A percentile compares a stretch with the other conserved stretches of the same genome.
Conservation (phyloP, 2,329 filamentous ascomycete genomes). For the Nannizziopsis arthrosporioides region DNA sequence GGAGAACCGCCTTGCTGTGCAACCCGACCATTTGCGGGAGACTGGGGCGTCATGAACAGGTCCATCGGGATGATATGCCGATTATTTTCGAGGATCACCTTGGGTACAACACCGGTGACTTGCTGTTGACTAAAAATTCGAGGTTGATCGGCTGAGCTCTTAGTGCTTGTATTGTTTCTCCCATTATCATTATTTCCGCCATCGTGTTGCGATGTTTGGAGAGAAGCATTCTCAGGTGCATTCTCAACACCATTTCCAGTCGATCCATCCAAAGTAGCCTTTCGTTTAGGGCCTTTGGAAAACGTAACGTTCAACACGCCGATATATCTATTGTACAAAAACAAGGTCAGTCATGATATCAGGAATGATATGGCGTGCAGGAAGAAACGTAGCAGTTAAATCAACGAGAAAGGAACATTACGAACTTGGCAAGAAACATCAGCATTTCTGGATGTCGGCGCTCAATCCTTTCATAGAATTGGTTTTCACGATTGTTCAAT, state of each 20-base stretch:
- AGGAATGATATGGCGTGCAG: not conserved
- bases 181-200: not conserved
- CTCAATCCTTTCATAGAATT: slow-evolving; percentile 96
- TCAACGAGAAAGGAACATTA: slow-evolving; percentile 29
- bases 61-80: slow-evolving; percentile 82
- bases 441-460: slow-evolving; percentile 78
- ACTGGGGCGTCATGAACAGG: slow-evolving; percentile 54
- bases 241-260: slow-evolving; percentile 3
- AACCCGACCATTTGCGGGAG: slow-evolving; percentile 1
- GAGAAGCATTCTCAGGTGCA: slow-evolving; percentile 1
- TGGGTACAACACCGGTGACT: slow-evolving; percentile 61
- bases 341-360: slow-evolving; percentile 7
- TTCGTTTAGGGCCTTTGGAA: slow-evolving; percentile 63
- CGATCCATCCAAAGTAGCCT: slow-evolving; percentile 29
- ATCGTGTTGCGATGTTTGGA: not conserved
- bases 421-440: slow-evolving; percentile 71
- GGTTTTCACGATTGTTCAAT: slow-evolving; percentile 93
- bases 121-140: slow-evolving; percentile 64
- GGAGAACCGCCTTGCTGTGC: not conserved
- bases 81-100: slow-evolving; percentile 89
- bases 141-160: slow-evolving; percentile 17
- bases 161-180: slow-evolving; percentile 3
- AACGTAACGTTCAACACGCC: slow-evolving; percentile 95
- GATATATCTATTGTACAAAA: slow-evolving; percentile 58
- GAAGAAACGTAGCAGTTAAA: slow-evolving; percentile 5